Evolutionary conservation across 345 rosid species (phyloP).

Genomic region (Turnera subulata): DNA sequence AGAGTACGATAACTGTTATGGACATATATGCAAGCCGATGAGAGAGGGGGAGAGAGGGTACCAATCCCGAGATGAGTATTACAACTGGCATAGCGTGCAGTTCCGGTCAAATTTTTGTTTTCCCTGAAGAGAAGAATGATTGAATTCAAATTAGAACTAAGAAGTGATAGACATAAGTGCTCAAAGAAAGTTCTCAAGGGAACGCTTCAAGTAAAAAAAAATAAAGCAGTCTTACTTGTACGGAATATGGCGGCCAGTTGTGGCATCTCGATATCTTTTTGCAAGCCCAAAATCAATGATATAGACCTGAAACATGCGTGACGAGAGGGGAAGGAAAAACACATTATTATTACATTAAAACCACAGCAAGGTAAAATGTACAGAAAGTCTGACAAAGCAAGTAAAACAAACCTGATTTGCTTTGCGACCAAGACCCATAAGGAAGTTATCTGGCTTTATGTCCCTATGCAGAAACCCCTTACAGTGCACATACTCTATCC

Average conservation of each 20-base stretch:
- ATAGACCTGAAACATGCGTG: slow-evolving; percentile 50
- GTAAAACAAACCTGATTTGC: slow-evolving; percentile 55
- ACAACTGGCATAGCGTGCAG: slow-evolving; percentile 97
- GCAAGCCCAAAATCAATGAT: slow-evolving; percentile 92
- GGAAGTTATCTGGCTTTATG: slow-evolving; percentile 75
- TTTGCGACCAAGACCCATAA: slow-evolving; percentile 74
- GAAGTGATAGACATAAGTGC: neutral
- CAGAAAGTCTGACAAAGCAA: neutral
- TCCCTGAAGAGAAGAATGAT: slow-evolving; percentile 44
- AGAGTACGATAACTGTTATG: neutral
- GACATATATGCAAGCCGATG: too few relatives aligned
- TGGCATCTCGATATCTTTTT: slow-evolving; percentile 74
- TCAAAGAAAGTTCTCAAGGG: neutral
- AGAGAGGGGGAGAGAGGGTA: slow-evolving; percentile 24
- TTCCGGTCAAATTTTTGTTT: slow-evolving; percentile 91
- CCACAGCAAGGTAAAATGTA: too few relatives aligned
- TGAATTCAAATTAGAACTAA: neutral
- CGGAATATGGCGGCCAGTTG: slow-evolving; percentile 77
- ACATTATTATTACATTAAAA: too few relatives aligned
- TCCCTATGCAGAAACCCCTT: slow-evolving; percentile 87
- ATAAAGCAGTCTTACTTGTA: slow-evolving; percentile 46
- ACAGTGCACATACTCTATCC: slow-evolving; percentile 69
- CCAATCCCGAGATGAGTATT: slow-evolving; percentile 99
- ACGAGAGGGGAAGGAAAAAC: too few relatives aligned
- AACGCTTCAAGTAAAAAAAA: neutral